Evolutionary conservation across 2,329 filamentous ascomycete species (phyloP), one percentile per base, ranked within the genome.

Genomic region (Aspergillus ochraceoroseus): DNA sequence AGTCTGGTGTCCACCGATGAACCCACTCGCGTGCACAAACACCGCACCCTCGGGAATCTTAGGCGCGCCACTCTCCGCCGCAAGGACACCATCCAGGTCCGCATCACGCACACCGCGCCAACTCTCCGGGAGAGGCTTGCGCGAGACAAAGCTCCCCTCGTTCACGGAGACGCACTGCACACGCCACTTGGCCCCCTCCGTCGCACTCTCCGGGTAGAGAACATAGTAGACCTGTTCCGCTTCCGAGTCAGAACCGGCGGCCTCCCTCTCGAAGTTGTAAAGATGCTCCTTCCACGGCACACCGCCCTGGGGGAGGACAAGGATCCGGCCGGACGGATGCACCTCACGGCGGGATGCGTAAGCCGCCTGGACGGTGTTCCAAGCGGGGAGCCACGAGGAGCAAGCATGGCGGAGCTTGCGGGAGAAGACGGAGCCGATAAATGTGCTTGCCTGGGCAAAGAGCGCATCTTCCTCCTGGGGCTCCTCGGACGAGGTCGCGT

Each of bases 281-380:
- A 98, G 75, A 65, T 98, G 92, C 59, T 96, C 90, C 64, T 94
- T 92, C 92, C 92, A 96, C 2, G 90, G 90, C 46, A 90, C 59
- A 11, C 69, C 85, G 43, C 84, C 81, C 61, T 85, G 81, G 49
- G 84, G 77, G 41, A 98, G 76, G 17, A 95, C 82, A 56, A 96
- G 73, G 45, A 96, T 79, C 48, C 87, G 81, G 41, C 89, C 89
- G 50, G 82, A 70, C 7, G 81, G 58, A 61, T 95, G 85, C 59
- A 80, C 77, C 52, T 83, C 71, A 32, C 53, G 57, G 40, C 90
- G 81, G 49, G 76, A 75, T 22, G 74, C 70, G 62, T 92, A 95
- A 7, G 90, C 88, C 28, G 77, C 68, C 52, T 81, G 77, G 32
- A 96, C 88, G 39, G 87, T 75, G 23, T 80, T 74, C 51, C 90